These are phyloP conservation scores for Thamnidium elegans DNA, from an alignment of 192 early-diverging fungal species.

Conservation along the genomic window DNA sequence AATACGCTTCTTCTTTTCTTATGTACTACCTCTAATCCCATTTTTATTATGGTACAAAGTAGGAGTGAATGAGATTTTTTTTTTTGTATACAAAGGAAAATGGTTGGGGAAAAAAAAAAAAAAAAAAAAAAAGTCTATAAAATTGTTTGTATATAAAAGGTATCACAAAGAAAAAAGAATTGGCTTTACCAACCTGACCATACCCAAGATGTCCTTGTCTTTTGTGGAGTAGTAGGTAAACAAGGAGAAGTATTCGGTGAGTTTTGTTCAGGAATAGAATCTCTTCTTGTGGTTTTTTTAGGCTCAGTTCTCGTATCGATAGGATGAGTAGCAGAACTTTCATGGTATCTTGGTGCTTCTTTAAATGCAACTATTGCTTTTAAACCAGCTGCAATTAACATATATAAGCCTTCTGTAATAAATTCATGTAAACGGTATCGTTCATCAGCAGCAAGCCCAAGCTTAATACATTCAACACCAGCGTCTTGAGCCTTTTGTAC, in stretches of 20 bases:
- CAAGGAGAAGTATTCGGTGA: not conserved
- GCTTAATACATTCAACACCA: conserved; percentile 44
- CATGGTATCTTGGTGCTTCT: conserved; percentile 45
- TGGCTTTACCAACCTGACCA: too few relatives aligned
- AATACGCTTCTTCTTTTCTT: not conserved
- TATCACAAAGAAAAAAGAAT: too few relatives aligned
- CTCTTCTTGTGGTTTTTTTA: conserved; percentile 4
- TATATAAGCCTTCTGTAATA: conserved; percentile 47
- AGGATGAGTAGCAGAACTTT: conserved; percentile 1
- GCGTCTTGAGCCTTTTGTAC: conserved; percentile 48
- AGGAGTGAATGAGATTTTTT: not conserved
- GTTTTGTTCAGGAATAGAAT: conserved; percentile 3
- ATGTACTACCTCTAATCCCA: too few relatives aligned
- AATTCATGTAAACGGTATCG: conserved; percentile 53
- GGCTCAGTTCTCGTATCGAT: conserved; percentile 7
- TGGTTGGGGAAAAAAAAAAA: not conserved
- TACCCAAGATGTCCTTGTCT: not conserved
- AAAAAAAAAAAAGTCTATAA: not conserved
- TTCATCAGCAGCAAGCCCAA: conserved; percentile 48
- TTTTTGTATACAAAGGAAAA: not conserved
- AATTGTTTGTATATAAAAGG: not conserved
- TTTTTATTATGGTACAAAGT: too few relatives aligned
- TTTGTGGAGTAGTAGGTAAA: not conserved
- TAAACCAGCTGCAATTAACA: conserved; percentile 43
- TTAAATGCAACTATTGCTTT: conserved; percentile 58